These are phyloP conservation scores for Apophysomyces elegans DNA, from an alignment of 371 early-diverging fungal species.

Conservation along the genomic window DNA sequence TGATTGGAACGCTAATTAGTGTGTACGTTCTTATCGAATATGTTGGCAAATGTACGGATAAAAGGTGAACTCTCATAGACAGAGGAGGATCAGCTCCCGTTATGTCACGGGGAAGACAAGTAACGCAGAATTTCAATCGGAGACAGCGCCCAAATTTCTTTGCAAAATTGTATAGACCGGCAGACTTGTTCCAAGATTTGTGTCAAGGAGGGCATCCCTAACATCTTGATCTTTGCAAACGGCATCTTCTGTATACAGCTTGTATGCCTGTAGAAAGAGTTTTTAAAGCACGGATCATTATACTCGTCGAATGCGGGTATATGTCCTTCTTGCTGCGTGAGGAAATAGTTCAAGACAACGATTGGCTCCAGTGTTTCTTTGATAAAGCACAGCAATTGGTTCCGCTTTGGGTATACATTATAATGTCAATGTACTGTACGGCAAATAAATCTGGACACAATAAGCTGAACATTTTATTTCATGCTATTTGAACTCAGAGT, in stretches of 20 bases:
- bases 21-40: no score
- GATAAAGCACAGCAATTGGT: constrained; percentile 1
- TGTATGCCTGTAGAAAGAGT: neutral
- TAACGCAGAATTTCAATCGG: no score
- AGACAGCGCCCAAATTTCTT: no score
- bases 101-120: no score
- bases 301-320: neutral
- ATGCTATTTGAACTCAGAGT: neutral
- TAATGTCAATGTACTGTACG: neutral
- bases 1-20: no score
- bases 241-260: neutral
- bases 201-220: neutral
- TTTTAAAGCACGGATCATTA: neutral
- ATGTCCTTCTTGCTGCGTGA: neutral
- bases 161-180: no score
- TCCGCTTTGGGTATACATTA: neutral
- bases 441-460: neutral
- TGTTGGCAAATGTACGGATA: no score
- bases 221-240: neutral
- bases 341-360: neutral
- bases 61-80: no score
- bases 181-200: no score
- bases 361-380: constrained; percentile 3
- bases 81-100: no score
- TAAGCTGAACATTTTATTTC: neutral